These are phyloP conservation scores for Gracilaria domingensis DNA, from an alignment of 23 red algal species.

Conservation along the genomic window DNA sequence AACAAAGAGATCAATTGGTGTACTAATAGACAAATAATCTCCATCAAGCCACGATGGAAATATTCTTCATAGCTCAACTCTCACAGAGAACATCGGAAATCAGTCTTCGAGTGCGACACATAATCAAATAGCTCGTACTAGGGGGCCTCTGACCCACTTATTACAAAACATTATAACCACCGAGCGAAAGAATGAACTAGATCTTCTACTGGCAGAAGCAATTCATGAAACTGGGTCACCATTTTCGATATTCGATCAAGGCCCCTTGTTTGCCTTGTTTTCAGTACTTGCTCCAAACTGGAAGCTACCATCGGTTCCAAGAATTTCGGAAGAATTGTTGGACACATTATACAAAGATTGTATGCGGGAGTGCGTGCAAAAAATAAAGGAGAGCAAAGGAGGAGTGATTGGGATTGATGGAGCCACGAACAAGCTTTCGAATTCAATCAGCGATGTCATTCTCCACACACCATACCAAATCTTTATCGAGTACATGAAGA, in stretches of 20 bases:
- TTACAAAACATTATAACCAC: not conserved
- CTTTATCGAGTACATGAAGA: slow-evolving; percentile 40
- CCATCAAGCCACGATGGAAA: no score
- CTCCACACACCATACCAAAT: not conserved
- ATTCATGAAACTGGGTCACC: slow-evolving; percentile 1
- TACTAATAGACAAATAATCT: not conserved
- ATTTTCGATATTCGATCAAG: not conserved
- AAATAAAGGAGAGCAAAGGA: not conserved
- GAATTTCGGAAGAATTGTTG: slow-evolving; percentile 3
- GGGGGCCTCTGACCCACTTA: no score
- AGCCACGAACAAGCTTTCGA: not conserved
- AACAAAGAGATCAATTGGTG: slow-evolving; percentile 27
- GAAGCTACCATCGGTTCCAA: slow-evolving; percentile 1
- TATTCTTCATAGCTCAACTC: no score
- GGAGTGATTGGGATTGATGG: slow-evolving; percentile 16
- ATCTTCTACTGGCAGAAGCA: slow-evolving; percentile 8
- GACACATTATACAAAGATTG: slow-evolving; percentile 21
- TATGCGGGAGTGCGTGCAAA: not conserved
- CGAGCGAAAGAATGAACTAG: not conserved
- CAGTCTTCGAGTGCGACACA: no score
- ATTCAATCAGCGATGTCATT: slow-evolving; percentile 33
- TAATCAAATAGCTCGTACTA: no score
- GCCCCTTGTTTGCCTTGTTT: slow-evolving; percentile 3
- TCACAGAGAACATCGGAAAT: no score
- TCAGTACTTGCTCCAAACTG: slow-evolving; percentile 9